phyloP scores from a whole-genome alignment of 2,329 filamentous ascomycete genomes.

The Epichloe uncinata region DNA sequence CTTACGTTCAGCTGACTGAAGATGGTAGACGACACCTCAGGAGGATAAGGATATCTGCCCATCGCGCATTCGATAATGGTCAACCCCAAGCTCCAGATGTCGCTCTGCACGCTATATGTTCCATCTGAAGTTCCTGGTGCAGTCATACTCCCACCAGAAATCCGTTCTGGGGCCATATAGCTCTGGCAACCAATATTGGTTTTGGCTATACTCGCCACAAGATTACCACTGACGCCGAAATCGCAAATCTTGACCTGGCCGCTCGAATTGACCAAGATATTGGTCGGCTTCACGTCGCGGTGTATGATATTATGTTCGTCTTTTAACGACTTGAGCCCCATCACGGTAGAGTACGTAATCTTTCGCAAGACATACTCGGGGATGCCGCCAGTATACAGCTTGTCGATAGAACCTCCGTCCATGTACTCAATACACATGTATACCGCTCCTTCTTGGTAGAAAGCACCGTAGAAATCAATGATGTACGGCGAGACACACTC shows the following conservation, averaged over 20 bases:
- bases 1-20: constrained; percentile 94
- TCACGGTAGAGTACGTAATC: constrained; percentile 78
- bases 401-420: constrained; percentile 96
- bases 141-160: constrained; percentile 72
- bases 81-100: constrained; percentile 92
- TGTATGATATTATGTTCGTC: constrained; percentile 99
- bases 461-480: constrained; percentile 96
- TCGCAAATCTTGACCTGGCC: constrained; percentile 98
- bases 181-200: constrained; percentile 99
- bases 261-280: constrained; percentile 79
- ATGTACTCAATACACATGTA: constrained; percentile 99
- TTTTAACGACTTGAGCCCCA: constrained; percentile 85
- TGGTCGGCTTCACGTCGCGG: constrained; percentile 97
- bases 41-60: constrained; percentile 90
- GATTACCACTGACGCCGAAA: constrained; percentile 91
- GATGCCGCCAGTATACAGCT: constrained; percentile 81
- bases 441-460: constrained; percentile 96
- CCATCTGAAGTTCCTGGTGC: constrained; percentile 57
- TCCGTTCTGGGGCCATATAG: constrained; percentile 97
- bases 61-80: constrained; percentile 94
- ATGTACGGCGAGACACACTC: constrained; percentile 92
- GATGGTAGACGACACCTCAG: constrained; percentile 95
- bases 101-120: constrained; percentile 94
- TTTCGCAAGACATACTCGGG: constrained; percentile 81
- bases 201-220: constrained; percentile 94